Base-by-base conservation (phyloP, 306 rosid genomes). In the Styphnolobium japonicum region DNA sequence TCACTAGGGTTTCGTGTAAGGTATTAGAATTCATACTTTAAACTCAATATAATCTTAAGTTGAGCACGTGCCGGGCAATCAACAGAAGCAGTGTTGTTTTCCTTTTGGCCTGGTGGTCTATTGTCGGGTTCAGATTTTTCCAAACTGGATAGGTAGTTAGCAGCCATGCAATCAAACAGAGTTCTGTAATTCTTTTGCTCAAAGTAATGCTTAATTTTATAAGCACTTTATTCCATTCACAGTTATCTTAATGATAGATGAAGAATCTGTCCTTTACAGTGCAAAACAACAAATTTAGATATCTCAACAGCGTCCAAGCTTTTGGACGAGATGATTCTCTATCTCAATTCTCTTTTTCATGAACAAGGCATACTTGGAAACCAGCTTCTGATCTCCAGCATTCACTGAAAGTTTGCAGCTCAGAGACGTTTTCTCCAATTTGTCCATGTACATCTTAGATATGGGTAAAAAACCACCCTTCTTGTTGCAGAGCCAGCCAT, bases 271-370 rank as follows among this genome's bases (percentile, higher is more conserved):
- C 72, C 23, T 43, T 49, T 19, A 22, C 31, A 46, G 48, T 40
- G 8, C 33, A 75, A 70, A 29, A n/a, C 14, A 46, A 16, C 21
- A 48, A 63, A 10, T 65, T 65, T 61, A 53, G 3, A 36, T 70
- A 12, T 43, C 61, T 86, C 75, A 94, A 73, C 40, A 57, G 58
- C 97, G 93, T 25, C 97, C 99, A 2, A 90, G 65, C 79, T 89
- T 88, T 74, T 87, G 73, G n/a, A 91, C 93, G 4, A 95, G 92
- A 62, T 79, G 85, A 78, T 90, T 89, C 85, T 95, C 99, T 57
- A 95, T 91, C 73, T 93, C 96, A 18, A 86, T 84, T 80, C 99
- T 90, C 92, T 92, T 95, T 86, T 83, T 87, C 93, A 86, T 82
- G 56, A 91, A 48, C 85, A 85, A 62, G 45, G 82, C 83, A 55